Conservation (phyloP, 2,329 filamentous ascomycete genomes). For the Pseudogymnoascus sp. region DNA sequence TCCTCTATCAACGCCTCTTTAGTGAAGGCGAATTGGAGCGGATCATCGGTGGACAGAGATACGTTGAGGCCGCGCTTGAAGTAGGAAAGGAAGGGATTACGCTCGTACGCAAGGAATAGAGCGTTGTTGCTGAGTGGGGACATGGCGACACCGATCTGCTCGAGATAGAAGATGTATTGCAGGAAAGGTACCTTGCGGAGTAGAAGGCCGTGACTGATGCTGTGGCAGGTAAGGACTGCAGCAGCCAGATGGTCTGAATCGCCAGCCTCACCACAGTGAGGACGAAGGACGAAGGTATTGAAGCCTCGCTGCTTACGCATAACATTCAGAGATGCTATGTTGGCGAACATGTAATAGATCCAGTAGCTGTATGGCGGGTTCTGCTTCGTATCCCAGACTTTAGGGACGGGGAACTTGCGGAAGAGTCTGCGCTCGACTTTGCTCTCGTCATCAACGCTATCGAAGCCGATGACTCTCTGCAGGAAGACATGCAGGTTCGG, state of each 20-base stretch:
- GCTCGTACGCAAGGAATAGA: conserved; percentile 89
- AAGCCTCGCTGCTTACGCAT: conserved; percentile 89
- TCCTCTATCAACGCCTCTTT: conserved; percentile 98
- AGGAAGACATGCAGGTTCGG: conserved; percentile 93
- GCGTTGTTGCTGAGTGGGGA: conserved; percentile 98
- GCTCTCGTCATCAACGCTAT: conserved; percentile 97
- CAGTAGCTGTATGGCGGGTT: conserved; percentile 99
- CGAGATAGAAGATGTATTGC: conserved; percentile 96
- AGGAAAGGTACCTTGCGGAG: conserved; percentile 89
- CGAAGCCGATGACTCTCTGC: conserved; percentile 91
- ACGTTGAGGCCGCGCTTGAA: conserved; percentile 94
- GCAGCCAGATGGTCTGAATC: conserved; percentile 94
- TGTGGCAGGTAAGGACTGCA: conserved; percentile 86
- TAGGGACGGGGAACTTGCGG: conserved; percentile 88
- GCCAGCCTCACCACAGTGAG: conserved; percentile 93
- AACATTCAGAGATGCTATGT: conserved; percentile 84
- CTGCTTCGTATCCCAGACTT: conserved; percentile 81
- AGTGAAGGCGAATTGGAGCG: conserved; percentile 94
- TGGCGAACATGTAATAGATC: conserved; percentile 96
- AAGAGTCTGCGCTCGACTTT: conserved; percentile 92
- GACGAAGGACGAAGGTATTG: conserved; percentile 88
- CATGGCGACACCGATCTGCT: conserved; percentile 98
- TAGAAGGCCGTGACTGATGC: conserved; percentile 89
- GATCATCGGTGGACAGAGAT: conserved; percentile 92
- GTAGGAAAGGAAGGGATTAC: conserved; percentile 93